Percentiles rank a stretch among this genome's conserved stretches.
Evolutionary conservation across 768 basidiomycete genomes (phyloP).

Genomic region (Podaxis rugospora): DNA sequence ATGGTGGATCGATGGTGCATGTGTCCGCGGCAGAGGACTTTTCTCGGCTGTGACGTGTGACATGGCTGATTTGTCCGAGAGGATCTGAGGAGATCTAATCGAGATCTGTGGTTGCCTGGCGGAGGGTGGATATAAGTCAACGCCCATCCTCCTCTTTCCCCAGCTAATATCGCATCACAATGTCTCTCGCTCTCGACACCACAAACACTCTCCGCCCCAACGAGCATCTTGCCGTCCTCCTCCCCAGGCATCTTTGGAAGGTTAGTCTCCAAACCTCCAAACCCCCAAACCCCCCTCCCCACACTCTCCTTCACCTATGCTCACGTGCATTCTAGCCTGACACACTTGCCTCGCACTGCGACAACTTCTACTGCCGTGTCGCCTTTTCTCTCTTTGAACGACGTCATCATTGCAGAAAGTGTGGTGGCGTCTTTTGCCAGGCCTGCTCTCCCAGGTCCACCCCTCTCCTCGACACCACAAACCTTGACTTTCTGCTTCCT

Average conservation of each 20-base stretch:
- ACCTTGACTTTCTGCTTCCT: conserved; percentile 65
- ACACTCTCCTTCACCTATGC: conserved; percentile 4
- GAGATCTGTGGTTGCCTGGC: conserved; percentile 6
- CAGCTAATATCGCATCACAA: background rate
- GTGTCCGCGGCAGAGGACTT: conserved; percentile 12
- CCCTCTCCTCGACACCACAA: conserved; percentile 67
- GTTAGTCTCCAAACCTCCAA: conserved; percentile 27
- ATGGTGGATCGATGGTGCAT: background rate
- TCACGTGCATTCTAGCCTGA: conserved; percentile 47
- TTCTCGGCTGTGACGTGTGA: conserved; percentile 12
- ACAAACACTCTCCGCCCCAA: conserved; percentile 37
- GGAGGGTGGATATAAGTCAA: conserved; percentile 5
- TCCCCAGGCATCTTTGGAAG: conserved; percentile 74
- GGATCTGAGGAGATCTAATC: conserved; percentile 9
- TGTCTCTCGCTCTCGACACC: conserved; percentile 23
- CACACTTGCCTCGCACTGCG: conserved; percentile 55
- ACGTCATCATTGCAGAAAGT: conserved; percentile 83
- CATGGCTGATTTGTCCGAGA: conserved; percentile 5
- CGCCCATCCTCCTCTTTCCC: conserved; percentile 5
- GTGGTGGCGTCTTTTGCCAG: conserved; percentile 73
- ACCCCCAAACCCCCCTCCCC: conserved; percentile 8
- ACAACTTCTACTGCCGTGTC: conserved; percentile 67
- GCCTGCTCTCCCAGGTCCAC: conserved; percentile 58
- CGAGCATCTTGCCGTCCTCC: conserved; percentile 75
- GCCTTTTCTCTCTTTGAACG: conserved; percentile 68